Percentiles rank a stretch among this genome's conserved stretches.
Conservation (phyloP, 2,329 filamentous ascomycete genomes). For the Monosporascus cannonballus region DNA sequence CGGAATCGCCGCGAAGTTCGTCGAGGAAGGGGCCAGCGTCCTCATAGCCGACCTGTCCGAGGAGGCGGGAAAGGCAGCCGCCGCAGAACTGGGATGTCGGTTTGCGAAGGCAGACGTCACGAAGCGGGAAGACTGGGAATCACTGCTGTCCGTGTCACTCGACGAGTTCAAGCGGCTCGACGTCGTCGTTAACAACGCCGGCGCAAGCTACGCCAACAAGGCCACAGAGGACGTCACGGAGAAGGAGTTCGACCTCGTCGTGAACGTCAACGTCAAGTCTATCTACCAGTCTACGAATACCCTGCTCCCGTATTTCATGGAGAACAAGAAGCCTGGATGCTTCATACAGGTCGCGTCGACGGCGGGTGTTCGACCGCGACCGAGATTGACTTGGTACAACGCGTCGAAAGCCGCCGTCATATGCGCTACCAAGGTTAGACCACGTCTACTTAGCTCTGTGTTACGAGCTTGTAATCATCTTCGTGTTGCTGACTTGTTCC, state of each 20-base stretch:
- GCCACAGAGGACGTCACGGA: constrained; percentile 59
- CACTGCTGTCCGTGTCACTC: constrained; percentile 37
- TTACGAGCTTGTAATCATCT: too few species aligned
- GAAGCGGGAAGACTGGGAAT: constrained; percentile 46
- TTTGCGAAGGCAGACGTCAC: constrained; percentile 46
- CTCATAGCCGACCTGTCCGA: constrained; percentile 57
- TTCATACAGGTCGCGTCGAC: constrained; percentile 64
- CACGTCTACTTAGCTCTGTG: neutral
- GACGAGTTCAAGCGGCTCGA: constrained; percentile 47
- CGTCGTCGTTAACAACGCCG: constrained; percentile 57
- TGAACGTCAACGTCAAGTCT: constrained; percentile 64
- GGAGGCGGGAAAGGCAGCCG: constrained; percentile 42
- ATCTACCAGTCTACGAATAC: constrained; percentile 56
- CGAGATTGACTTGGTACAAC: constrained; percentile 64
- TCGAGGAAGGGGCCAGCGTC: constrained; percentile 53
- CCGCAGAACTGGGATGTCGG: constrained; percentile 35
- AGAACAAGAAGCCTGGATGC: constrained; percentile 47
- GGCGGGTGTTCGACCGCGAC: constrained; percentile 53
- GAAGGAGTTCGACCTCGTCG: constrained; percentile 59
- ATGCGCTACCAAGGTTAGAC: constrained; percentile 43
- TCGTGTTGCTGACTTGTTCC: neutral
- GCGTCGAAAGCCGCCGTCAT: constrained; percentile 61
- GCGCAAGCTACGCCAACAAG: constrained; percentile 54
- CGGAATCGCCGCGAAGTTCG: constrained; percentile 54
- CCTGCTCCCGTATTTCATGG: constrained; percentile 54